Evolutionary conservation across 1,284 basidiomycete species (phyloP), one percentile per base, ranked within the genome.

Genomic region (Sanghuangporus sanghuang): DNA sequence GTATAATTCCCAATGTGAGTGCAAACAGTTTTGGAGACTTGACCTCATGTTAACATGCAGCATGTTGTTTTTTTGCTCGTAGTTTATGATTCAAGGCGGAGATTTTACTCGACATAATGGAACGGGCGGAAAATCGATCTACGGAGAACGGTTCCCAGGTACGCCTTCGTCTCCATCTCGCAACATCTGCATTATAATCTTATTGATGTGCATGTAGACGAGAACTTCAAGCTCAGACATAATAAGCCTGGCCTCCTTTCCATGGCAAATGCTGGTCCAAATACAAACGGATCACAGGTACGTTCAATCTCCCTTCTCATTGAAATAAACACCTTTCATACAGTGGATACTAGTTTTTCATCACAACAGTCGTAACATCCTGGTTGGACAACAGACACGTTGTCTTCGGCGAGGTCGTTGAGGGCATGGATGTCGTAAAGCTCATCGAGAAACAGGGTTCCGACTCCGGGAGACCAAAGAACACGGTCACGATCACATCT

Each of bases 91-190:
- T 66, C 82, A 90, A 73, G 87, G 88, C 59, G 89, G 89, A 60
- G 89, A 91, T 71, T 90, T 91, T 76, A 89, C 86, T 67, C 73
- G 70, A 18, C 71, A 74, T 42, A 86, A 98, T 71, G 96, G 96
- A 14, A 98, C 94, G 1, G 96, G 96, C 66, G 93, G 93, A 61
- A 90, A 89, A 76, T 93, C 89, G 32, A 98, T 98, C 76, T 98
- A 96, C 70, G 95, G 96, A 68, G 83, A 85, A 69, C 93, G 90
- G 72, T 94, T 92, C 68, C 75, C 69, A n/a, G 89, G 89, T 87
- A 59, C 65, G 78, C 68, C 32, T 35, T 9, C 14, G 27, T 27
- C 14, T 50, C 14, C 21, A 9, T 2, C 16, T 18, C 2, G 11
- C 48, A 50, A 6, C 21, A 46, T 52, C 57, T 55, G 23, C 14